These are phyloP conservation scores for Brassica balearica DNA, from an alignment of 441 rosid genomes.

Conservation along the genomic window DNA sequence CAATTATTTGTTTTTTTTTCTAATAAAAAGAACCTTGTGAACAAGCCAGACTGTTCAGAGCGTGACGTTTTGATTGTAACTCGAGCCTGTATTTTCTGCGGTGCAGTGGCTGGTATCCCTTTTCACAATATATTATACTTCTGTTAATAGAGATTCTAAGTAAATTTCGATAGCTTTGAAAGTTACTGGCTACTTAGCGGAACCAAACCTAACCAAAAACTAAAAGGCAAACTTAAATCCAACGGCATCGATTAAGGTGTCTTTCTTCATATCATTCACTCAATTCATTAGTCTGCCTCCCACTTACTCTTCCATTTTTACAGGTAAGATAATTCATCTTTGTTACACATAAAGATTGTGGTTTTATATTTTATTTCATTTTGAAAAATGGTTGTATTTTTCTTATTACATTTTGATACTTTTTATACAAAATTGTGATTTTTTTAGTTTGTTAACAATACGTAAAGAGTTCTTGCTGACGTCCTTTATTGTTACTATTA, in stretches of 20 bases:
- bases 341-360: no score
- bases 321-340: no score
- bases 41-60: slow-evolving; percentile 16
- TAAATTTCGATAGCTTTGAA: background rate
- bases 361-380: no score
- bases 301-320: background rate
- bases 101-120: slow-evolving; percentile 3
- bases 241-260: background rate
- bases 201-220: background rate
- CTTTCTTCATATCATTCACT: background rate
- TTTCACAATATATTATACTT: background rate
- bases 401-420: background rate
- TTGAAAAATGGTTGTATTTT: background rate
- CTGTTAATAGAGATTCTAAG: background rate
- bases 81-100: slow-evolving; percentile 24
- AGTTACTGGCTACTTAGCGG: background rate
- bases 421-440: background rate
- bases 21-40: slow-evolving; percentile 8
- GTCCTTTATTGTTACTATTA: background rate
- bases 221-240: background rate
- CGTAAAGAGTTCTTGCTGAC: background rate
- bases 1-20: background rate
- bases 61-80: slow-evolving; percentile 21
- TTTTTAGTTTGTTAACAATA: background rate
- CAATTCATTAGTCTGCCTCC: background rate